Percentiles rank a stretch among this genome's conserved stretches.
These are phyloP conservation scores for Fraxinus angustifolia DNA, from an alignment of 305 asterid species.

Conservation along the genomic window DNA sequence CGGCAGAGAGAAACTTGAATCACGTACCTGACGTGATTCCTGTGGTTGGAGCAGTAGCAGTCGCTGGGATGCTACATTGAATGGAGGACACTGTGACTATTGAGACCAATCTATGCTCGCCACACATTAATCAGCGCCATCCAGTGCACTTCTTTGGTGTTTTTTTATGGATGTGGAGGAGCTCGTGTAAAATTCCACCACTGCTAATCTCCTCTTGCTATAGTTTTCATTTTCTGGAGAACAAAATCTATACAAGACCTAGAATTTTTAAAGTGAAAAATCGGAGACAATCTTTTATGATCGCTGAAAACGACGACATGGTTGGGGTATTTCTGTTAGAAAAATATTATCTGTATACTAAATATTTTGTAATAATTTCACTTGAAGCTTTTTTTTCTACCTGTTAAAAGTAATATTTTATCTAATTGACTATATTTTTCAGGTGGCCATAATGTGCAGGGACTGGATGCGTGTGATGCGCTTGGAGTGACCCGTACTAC, in stretches of 20 bases:
- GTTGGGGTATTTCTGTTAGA: background rate
- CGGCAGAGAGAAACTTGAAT: background rate
- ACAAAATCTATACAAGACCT: background rate
- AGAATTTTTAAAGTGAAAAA: background rate
- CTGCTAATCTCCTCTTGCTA: background rate
- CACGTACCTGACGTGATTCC: background rate
- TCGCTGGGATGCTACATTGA: constrained; percentile 28
- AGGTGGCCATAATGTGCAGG: constrained; percentile 41
- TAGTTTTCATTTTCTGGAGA: background rate
- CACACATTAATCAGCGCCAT: constrained; percentile 23
- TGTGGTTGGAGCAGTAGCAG: constrained; percentile 29
- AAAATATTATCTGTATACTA: background rate
- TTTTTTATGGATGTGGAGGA: constrained; percentile 48
- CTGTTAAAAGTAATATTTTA: background rate
- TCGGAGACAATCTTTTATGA: background rate
- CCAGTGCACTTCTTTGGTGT: constrained; percentile 42
- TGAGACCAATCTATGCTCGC: constrained; percentile 24
- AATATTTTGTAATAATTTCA: background rate
- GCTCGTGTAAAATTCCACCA: constrained; percentile 26
- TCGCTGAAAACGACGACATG: background rate
- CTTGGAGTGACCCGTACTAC: background rate
- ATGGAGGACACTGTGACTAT: constrained; percentile 43
- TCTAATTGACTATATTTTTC: background rate
- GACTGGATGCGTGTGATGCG: constrained; percentile 34
- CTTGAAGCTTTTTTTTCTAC: background rate